Evolutionary conservation across 225 moss, liverwort and hornwort species (phyloP).

Genomic region (Thuidium tamariscinum): DNA sequence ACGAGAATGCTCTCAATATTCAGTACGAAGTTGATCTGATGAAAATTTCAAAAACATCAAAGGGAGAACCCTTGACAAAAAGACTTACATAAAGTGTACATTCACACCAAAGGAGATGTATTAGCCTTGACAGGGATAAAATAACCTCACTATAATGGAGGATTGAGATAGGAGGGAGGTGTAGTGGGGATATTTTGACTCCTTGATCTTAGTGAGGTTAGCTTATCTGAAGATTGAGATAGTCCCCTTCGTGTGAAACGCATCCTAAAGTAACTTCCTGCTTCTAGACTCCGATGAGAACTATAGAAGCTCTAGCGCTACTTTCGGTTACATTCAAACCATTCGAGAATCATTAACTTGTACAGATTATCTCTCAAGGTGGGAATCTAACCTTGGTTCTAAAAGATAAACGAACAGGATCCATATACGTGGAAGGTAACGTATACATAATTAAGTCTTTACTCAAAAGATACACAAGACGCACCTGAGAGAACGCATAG

Average conservation of each 20-base stretch:
- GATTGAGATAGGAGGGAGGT: not conserved
- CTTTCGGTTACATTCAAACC: not conserved
- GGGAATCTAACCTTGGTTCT: not conserved
- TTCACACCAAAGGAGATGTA: not conserved
- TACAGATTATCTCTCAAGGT: not conserved
- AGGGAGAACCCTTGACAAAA: not conserved
- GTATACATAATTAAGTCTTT: not conserved
- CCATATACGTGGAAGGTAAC: not conserved
- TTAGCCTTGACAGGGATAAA: not conserved
- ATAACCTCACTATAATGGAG: not conserved
- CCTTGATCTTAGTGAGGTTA: not conserved
- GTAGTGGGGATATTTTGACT: not conserved
- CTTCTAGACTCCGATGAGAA: not conserved
- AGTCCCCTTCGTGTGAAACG: too few species aligned
- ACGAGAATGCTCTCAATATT: not conserved
- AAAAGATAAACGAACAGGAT: not conserved
- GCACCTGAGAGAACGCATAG: constrained; percentile 77
- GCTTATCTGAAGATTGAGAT: not conserved
- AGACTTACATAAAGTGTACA: not conserved
- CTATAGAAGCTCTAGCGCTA: not conserved
- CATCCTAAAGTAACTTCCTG: not conserved
- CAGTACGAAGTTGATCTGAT: not conserved
- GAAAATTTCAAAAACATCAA: not conserved
- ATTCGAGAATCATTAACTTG: not conserved
- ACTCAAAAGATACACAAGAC: not conserved